A percentile compares a stretch with the other conserved stretches of the same genome.
These are phyloP conservation scores for Eucalyptus microcorys DNA, from an alignment of 345 rosid genomes.

Conservation along the genomic window DNA sequence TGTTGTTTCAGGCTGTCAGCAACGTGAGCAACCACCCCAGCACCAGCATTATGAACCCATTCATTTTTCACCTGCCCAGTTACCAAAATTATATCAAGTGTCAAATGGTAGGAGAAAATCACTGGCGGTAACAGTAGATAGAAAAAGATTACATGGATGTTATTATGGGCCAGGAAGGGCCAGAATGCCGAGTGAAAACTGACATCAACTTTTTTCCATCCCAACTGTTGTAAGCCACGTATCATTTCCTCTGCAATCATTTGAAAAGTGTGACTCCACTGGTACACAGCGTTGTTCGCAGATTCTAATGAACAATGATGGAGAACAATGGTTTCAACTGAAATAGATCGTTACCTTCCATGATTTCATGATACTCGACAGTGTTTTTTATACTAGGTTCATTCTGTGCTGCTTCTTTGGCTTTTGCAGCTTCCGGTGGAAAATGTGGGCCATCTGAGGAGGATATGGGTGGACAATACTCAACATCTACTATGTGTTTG, in stretches of 20 bases:
- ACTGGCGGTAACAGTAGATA: neutral
- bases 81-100: neutral
- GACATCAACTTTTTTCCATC: slow-evolving; percentile 97
- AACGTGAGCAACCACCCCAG: slow-evolving; percentile 89
- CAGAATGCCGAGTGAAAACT: slow-evolving; percentile 87
- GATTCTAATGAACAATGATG: neutral
- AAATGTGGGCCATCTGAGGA: slow-evolving; percentile 80
- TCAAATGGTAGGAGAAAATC: neutral
- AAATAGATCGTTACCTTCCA: slow-evolving; percentile 51
- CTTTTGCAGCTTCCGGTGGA: slow-evolving; percentile 82
- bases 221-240: slow-evolving; percentile 67
- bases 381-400: slow-evolving; percentile 53
- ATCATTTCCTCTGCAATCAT: slow-evolving; percentile 84
- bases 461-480: slow-evolving; percentile 73
- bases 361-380: slow-evolving; percentile 62
- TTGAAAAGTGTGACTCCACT: neutral
- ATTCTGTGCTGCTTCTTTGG: slow-evolving; percentile 82
- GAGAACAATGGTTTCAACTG: neutral
- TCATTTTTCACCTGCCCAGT: slow-evolving; percentile 71
- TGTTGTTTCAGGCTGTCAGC: slow-evolving; percentile 86
- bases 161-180: slow-evolving; percentile 96
- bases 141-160: slow-evolving; percentile 51
- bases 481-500: slow-evolving; percentile 90
- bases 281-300: neutral
- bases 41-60: slow-evolving; percentile 76